Conservation (phyloP, 495 filamentous ascomycete genomes). For the Glarea lozoyensis region DNA sequence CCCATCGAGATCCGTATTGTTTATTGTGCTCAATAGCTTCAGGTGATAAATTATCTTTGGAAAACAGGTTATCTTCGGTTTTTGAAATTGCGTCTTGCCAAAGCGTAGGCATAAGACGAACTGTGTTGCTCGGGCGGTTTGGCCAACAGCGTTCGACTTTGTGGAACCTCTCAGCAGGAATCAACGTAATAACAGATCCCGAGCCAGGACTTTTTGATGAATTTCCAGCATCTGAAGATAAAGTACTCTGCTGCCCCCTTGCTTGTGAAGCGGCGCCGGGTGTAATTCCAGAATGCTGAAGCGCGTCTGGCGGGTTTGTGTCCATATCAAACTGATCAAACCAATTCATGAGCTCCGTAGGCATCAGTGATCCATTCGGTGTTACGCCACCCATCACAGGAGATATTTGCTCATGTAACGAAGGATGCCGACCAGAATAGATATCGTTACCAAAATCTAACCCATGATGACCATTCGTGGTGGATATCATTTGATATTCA, state of each 20-base stretch:
- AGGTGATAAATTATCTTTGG: conserved; percentile 20
- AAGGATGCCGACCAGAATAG: conserved; percentile 29
- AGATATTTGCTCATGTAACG: conserved; percentile 25
- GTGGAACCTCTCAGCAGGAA: conserved; percentile 38
- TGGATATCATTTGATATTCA: conserved; percentile 34
- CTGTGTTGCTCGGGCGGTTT: conserved; percentile 31
- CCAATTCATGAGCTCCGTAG: conserved; percentile 11
- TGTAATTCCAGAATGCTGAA: not conserved
- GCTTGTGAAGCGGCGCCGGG: not conserved
- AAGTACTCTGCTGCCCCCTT: conserved; percentile 8
- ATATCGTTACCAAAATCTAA: conserved; percentile 29
- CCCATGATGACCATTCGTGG: conserved; percentile 18
- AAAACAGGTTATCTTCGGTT: conserved; percentile 37
- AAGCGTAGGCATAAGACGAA: conserved; percentile 38
- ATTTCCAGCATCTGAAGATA: conserved; percentile 21
- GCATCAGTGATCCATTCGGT: conserved; percentile 8
- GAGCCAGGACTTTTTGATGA: conserved; percentile 26
- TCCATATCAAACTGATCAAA: conserved; percentile 14
- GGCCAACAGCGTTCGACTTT: conserved; percentile 43
- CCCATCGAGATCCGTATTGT: conserved; percentile 33
- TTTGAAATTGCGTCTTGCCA: conserved; percentile 38
- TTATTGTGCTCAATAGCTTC: conserved; percentile 19
- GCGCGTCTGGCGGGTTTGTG: not conserved
- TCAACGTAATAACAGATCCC: conserved; percentile 25
- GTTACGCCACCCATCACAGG: conserved; percentile 25